Base-by-base conservation (phyloP, 192 early-diverging fungal species). In the Geranomyces michiganensis region DNA sequence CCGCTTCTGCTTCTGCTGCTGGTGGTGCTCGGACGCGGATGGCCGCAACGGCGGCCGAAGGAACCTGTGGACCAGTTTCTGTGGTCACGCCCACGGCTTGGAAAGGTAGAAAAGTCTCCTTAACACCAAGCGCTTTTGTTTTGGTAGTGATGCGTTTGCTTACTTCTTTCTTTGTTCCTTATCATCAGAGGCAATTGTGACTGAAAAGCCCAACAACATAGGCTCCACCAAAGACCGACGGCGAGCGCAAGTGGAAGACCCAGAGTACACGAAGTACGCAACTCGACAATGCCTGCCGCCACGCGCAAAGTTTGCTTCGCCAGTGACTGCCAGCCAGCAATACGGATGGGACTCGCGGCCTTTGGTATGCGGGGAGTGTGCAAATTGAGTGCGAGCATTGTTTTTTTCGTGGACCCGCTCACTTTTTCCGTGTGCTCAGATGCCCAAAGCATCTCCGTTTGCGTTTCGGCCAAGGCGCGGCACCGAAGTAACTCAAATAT, bases 261-360 rank as follows among this genome's bases (percentile, higher is more conserved):
- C 32, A 29, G 58, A 60, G 26, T 64, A 45, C 62, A 15, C 44
- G 17, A 31, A 41, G 7, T 64, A 64, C 21, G 4, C 62, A 17
- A 46, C 33, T 4, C 62, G 62, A 1, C 33, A 45, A 21, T n/a
- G 4, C 21, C 62, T 64, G 41, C 62, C 62, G 13, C 62, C 62
- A 46, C 33, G 62, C 3, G 43, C n/a, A 41, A 64, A 64, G 43
- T 64, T 43, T 21, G 21, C 36, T 41, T 17, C 15, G 44, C 62
- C 62, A 7, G 21, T 64, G 6, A 64, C 36, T 3, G 30, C 62
- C 2, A 17, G 33, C 15, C 33, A 45, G n/a, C 17, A 29, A 14
- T 64, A 64, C 43, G 62, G 62, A 5, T 64, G 62, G 62, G 41
- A 64, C 5, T 31, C 58, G 31, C 17, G 29, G 58, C 58, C 58